phyloP scores from a whole-genome alignment of 1,139 yeast genomes.

The Schizosaccharomyces versatilis region DNA sequence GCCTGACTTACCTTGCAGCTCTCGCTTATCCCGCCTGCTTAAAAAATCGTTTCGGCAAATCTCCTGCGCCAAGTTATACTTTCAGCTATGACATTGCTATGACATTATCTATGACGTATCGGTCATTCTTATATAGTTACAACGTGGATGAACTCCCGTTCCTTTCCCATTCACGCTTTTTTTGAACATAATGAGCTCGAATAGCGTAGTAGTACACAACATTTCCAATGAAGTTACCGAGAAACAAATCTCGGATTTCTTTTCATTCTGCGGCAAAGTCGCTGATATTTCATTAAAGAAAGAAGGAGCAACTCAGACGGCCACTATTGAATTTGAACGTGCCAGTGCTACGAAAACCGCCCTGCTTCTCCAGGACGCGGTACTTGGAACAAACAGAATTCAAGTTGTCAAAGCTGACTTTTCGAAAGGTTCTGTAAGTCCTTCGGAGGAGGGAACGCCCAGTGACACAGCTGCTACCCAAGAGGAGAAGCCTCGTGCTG shows the following conservation, averaged over 20 bases:
- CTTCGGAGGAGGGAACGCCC: constrained; percentile 8
- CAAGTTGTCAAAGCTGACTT: constrained; percentile 24
- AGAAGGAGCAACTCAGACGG: constrained; percentile 20
- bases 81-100: no score
- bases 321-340: constrained; percentile 33
- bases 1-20: no score
- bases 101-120: no score
- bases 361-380: constrained; percentile 48
- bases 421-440: constrained; percentile 10
- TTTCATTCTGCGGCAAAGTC: constrained; percentile 58
- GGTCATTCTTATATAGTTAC: no score
- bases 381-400: constrained; percentile 37
- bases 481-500: constrained; percentile 57
- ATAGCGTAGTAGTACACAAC: constrained; percentile 26
- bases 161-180: no score
- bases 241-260: constrained; percentile 42
- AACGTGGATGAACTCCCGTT: no score
- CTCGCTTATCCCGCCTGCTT: no score
- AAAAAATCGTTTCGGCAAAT: no score
- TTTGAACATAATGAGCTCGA: background rate
- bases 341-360: constrained; percentile 56
- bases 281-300: constrained; percentile 22
- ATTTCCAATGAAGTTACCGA: constrained; percentile 34
- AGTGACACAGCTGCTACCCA: constrained; percentile 23
- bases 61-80: no score